Evolutionary conservation across 306 rosid species (phyloP).

Genomic region (Casuarina cunninghamiana): DNA sequence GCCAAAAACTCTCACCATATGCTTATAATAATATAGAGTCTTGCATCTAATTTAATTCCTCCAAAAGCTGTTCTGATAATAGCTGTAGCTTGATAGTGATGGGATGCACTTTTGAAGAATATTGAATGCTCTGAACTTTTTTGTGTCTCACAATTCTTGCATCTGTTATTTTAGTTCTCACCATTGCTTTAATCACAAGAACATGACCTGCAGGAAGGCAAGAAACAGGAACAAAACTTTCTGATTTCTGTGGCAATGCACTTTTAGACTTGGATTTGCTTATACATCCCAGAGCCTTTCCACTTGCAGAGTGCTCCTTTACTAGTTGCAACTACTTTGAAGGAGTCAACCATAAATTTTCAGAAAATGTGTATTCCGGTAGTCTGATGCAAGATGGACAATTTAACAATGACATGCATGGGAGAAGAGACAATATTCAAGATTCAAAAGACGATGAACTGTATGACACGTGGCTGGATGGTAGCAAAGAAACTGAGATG

Average conservation of each 20-base stretch:
- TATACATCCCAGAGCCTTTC: constrained; percentile 83
- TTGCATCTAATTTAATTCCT: no score
- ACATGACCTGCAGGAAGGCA: constrained; percentile 60
- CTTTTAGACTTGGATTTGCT: constrained; percentile 83
- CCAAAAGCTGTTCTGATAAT: not conserved
- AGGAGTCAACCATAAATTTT: constrained; percentile 30
- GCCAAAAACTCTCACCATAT: no score
- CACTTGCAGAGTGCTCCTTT: constrained; percentile 43
- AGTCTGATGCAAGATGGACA: constrained; percentile 24
- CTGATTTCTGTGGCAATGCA: constrained; percentile 82
- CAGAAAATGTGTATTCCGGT: constrained; percentile 30
- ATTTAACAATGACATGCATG: constrained; percentile 35
- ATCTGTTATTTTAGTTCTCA: constrained; percentile 4
- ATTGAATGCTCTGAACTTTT: not conserved
- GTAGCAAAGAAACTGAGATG: constrained; percentile 36
- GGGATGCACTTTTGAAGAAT: no score
- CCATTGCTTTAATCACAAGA: constrained; percentile 21
- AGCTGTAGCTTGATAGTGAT: not conserved
- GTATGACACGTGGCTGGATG: constrained; percentile 45
- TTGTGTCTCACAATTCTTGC: not conserved
- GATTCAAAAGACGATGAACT: constrained; percentile 44
- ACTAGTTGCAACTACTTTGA: constrained; percentile 23
- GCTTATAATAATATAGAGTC: no score
- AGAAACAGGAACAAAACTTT: constrained; percentile 65
- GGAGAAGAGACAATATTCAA: constrained; percentile 25